A percentile compares a stretch with the other conserved stretches of the same genome.
These are phyloP conservation scores for Starmerella apicola DNA, from an alignment of 805 yeast species.

Conservation along the genomic window DNA sequence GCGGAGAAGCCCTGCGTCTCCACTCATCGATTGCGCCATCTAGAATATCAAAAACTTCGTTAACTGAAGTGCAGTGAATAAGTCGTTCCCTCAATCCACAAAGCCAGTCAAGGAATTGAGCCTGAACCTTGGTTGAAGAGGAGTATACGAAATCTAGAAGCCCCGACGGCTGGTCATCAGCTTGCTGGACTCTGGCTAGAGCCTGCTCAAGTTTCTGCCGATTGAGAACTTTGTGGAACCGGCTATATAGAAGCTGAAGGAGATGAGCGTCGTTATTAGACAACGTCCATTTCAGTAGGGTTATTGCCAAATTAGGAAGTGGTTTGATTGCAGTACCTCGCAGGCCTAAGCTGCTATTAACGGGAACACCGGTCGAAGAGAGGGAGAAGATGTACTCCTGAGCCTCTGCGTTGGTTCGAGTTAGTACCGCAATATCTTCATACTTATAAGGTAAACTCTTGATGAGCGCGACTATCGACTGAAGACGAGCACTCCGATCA, in stretches of 20 bases:
- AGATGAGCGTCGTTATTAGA: conserved; percentile 12
- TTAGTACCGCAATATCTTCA: conserved; percentile 13
- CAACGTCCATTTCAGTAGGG: conserved; percentile 12
- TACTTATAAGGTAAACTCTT: neutral
- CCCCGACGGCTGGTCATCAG: neutral
- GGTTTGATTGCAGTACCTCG: conserved; percentile 6
- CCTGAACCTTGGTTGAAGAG: neutral
- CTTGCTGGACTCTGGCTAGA: neutral
- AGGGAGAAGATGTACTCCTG: neutral
- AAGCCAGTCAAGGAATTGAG: neutral
- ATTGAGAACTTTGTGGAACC: neutral
- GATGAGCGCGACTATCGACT: neutral
- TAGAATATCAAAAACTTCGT: neutral
- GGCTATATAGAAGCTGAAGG: conserved; percentile 12
- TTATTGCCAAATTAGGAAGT: conserved; percentile 9
- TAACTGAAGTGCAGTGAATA: neutral
- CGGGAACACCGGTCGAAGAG: conserved; percentile 1
- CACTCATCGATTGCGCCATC: neutral
- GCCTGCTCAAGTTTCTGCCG: neutral
- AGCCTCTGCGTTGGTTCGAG: conserved; percentile 8
- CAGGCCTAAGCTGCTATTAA: neutral
- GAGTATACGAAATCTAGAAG: neutral
- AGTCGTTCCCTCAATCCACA: neutral
- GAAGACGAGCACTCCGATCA: neutral
- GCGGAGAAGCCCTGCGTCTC: neutral